Evolutionary conservation across 163 green algal species (phyloP).

Genomic region (Volvox carteri): DNA sequence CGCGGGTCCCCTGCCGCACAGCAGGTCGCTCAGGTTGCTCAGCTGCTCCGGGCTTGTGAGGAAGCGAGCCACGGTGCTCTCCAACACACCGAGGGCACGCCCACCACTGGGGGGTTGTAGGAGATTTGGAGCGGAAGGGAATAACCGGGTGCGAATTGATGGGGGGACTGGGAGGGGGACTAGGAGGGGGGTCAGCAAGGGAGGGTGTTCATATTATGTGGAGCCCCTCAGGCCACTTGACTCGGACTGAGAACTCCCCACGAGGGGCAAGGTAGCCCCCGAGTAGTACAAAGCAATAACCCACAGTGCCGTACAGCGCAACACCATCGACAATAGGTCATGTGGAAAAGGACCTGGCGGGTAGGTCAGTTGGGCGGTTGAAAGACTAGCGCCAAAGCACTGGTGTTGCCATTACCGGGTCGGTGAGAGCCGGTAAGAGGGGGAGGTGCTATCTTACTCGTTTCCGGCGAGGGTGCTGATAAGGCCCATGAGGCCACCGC

Average conservation of each 20-base stretch:
- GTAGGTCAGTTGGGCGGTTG: background rate
- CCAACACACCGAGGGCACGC: too few relatives aligned
- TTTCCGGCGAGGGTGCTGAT: conserved; percentile 7
- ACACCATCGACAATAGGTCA: background rate
- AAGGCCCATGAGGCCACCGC: background rate
- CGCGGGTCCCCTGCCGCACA: background rate
- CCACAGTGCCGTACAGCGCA: background rate
- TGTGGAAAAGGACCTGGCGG: background rate
- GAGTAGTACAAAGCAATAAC: background rate
- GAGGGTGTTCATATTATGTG: too few relatives aligned
- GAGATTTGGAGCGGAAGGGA: background rate
- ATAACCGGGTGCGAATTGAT: background rate
- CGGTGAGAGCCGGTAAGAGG: background rate
- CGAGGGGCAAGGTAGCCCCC: background rate
- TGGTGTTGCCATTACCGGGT: background rate
- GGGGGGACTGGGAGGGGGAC: background rate
- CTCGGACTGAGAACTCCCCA: background rate
- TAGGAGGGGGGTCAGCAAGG: background rate
- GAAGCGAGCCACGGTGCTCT: conserved; percentile 13
- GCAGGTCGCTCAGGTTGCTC: background rate
- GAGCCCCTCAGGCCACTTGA: background rate
- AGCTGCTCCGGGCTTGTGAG: conserved; percentile 10
- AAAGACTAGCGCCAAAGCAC: background rate
- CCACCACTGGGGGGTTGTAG: background rate
- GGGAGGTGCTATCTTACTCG: background rate